Percentiles rank a stretch among this genome's conserved stretches.
These are phyloP conservation scores for Phymatotrichopsis omnivora DNA, from an alignment of 2,329 filamentous ascomycete genomes.

Conservation along the genomic window DNA sequence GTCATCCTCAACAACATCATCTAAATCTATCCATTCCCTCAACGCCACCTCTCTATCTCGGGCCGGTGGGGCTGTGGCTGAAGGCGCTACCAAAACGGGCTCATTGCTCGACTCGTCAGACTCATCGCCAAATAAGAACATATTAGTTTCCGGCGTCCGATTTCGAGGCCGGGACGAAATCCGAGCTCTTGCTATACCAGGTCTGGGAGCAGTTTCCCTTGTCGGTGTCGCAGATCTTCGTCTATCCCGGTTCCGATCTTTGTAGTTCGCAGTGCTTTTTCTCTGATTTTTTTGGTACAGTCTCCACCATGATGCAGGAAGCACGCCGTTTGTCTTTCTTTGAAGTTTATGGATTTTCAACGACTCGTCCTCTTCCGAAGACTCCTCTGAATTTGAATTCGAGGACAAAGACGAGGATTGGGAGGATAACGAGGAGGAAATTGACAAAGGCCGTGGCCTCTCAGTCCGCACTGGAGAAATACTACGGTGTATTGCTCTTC, in stretches of 20 bases:
- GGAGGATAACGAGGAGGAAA: not conserved
- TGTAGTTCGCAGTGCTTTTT: not conserved
- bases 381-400: not conserved
- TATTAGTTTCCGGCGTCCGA: constrained; percentile 6
- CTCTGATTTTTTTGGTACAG: constrained; percentile 15
- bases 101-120: constrained; percentile 15
- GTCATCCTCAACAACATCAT: constrained; percentile 27
- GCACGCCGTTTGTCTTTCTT: constrained; percentile 24
- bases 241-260: constrained; percentile 3
- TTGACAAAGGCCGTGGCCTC: not conserved
- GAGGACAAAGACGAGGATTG: constrained; percentile 3
- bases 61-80: not conserved
- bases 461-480: not conserved
- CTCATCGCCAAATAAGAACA: constrained; percentile 13
- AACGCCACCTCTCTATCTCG: not conserved
- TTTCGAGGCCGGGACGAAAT: constrained; percentile 16
- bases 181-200: constrained; percentile 25
- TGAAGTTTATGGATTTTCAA: constrained; percentile 19
- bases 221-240: constrained; percentile 6
- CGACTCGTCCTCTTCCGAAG: constrained; percentile 17
- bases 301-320: constrained; percentile 28
- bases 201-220: constrained; percentile 5
- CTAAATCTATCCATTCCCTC: constrained; percentile 16
- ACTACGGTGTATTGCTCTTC: not conserved
- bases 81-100: constrained; percentile 7